Evolutionary conservation across 768 basidiomycete species (phyloP).

Genomic region (Pholiota microspora): DNA sequence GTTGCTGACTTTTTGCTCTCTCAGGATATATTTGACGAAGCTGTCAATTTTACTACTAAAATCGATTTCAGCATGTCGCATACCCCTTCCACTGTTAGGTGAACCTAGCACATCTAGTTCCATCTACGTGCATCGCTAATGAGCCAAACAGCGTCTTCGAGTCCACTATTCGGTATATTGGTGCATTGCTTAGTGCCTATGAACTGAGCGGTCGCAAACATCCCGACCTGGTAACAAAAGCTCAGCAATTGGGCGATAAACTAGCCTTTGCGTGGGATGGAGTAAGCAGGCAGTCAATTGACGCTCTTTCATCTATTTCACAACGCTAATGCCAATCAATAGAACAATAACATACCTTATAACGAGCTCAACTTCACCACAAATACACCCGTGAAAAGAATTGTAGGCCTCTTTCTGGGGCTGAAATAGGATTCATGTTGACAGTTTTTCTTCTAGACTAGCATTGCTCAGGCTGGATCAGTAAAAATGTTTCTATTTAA

Average conservation of each 20-base stretch:
- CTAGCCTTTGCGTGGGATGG: constrained; percentile 59
- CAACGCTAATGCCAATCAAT: not conserved
- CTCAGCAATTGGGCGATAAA: constrained; percentile 60
- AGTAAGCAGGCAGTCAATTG: constrained; percentile 31
- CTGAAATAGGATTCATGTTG: not conserved
- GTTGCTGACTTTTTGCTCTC: not conserved
- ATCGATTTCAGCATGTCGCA: constrained; percentile 56
- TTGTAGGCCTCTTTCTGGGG: constrained; percentile 16
- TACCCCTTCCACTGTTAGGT: constrained; percentile 41
- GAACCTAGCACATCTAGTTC: not conserved
- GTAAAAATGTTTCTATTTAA: constrained; percentile 25
- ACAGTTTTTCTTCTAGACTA: constrained; percentile 30
- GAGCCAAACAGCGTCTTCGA: constrained; percentile 60
- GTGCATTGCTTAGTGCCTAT: constrained; percentile 63
- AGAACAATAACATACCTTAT: constrained; percentile 41
- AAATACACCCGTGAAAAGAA: constrained; percentile 34
- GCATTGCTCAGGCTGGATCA: constrained; percentile 56
- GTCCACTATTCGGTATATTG: constrained; percentile 73
- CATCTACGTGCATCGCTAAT: not conserved
- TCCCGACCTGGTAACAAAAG: constrained; percentile 53
- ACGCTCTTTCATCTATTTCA: not conserved
- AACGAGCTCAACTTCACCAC: constrained; percentile 38
- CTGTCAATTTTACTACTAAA: constrained; percentile 44
- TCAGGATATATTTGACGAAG: constrained; percentile 53
- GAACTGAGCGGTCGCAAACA: constrained; percentile 58